A percentile compares a stretch with the other conserved stretches of the same genome.
These are phyloP conservation scores for Russula earlei DNA, from an alignment of 768 basidiomycete species.

Conservation along the genomic window DNA sequence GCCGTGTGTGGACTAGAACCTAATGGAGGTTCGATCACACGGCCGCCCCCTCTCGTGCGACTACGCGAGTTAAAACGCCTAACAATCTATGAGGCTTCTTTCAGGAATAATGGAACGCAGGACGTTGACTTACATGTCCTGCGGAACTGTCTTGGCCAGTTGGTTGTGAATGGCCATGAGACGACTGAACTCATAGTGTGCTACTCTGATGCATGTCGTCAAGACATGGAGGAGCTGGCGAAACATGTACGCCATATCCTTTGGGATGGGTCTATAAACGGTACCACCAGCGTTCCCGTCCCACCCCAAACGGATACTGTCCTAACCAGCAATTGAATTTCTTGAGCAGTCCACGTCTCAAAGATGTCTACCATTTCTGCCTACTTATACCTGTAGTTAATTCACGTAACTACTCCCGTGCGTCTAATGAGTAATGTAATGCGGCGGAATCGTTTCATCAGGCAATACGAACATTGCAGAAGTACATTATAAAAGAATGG, in stretches of 20 bases:
- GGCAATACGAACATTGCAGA: background rate
- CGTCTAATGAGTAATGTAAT: background rate
- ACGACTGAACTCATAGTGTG: constrained; percentile 16
- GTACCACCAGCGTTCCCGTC: constrained; percentile 8
- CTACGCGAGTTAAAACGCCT: constrained; percentile 10
- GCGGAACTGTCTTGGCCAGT: constrained; percentile 3
- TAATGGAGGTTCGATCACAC: background rate
- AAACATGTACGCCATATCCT: constrained; percentile 8
- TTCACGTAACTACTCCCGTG: background rate
- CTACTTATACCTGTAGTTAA: background rate
- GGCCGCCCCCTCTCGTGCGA: constrained; percentile 3
- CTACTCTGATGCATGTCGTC: constrained; percentile 15
- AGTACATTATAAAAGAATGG: background rate
- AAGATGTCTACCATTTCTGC: background rate
- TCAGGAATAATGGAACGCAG: constrained; percentile 7
- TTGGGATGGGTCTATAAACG: constrained; percentile 18
- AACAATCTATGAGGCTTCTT: constrained; percentile 14
- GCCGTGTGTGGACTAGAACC: constrained; percentile 11
- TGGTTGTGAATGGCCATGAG: background rate
- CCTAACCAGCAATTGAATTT: background rate
- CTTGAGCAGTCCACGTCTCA: background rate
- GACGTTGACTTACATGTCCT: constrained; percentile 8
- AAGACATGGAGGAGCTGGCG: constrained; percentile 19
- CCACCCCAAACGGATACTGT: constrained; percentile 1
- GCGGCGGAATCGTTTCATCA: too few relatives aligned